A percentile compares a stretch with the other conserved stretches of the same genome.
Conservation (phyloP, 805 yeast species). For the Spathaspora arborariae region DNA sequence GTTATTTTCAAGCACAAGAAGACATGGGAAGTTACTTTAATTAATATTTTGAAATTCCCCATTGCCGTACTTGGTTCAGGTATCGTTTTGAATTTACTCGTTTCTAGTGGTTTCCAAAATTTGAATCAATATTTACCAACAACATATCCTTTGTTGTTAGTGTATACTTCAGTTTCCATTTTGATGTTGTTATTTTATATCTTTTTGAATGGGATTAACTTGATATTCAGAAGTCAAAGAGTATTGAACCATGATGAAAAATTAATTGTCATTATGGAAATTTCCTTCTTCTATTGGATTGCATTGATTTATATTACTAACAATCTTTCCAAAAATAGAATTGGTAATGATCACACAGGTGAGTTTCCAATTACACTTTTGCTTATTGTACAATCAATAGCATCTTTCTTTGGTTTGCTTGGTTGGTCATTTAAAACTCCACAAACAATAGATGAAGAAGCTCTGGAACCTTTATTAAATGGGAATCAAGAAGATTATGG, state of each 20-base stretch:
- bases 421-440: conserved; percentile 30
- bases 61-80: conserved; percentile 47
- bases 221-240: conserved; percentile 28
- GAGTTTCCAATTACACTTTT: conserved; percentile 46
- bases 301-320: conserved; percentile 41
- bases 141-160: conserved; percentile 38
- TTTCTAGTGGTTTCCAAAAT: neutral
- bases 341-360: conserved; percentile 49
- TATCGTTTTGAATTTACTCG: conserved; percentile 9
- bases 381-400: conserved; percentile 44
- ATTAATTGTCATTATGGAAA: conserved; percentile 42
- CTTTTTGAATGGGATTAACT: conserved; percentile 44
- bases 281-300: conserved; percentile 56
- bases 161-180: conserved; percentile 39
- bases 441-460: conserved; percentile 9
- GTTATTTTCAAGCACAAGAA: conserved; percentile 44
- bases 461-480: conserved; percentile 6
- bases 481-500: conserved; percentile 1
- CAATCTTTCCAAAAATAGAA: conserved; percentile 44
- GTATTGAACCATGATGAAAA: conserved; percentile 43
- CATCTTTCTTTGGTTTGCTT: conserved; percentile 50
- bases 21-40: conserved; percentile 36
- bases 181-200: conserved; percentile 54
- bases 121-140: conserved; percentile 33
- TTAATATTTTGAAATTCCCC: conserved; percentile 53